These are phyloP conservation scores for Claviceps arundinis DNA, from an alignment of 2,329 filamentous ascomycete genomes.

Conservation along the genomic window DNA sequence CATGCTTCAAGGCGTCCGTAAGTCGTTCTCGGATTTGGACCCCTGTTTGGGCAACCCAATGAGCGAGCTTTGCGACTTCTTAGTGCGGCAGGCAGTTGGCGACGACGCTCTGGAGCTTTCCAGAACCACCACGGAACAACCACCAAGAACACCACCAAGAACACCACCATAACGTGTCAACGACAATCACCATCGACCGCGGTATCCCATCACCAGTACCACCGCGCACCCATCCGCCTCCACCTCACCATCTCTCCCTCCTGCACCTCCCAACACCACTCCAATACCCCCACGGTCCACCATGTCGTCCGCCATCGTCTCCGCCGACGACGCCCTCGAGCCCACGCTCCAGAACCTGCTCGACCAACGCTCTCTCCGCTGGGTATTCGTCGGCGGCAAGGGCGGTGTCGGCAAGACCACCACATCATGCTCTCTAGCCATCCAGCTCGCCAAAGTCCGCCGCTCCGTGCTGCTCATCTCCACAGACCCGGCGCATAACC, in stretches of 20 bases:
- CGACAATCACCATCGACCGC: background rate
- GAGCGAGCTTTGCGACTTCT: too few species aligned
- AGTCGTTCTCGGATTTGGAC: too few species aligned
- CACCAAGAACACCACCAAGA: background rate
- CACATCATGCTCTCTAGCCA: constrained; percentile 96
- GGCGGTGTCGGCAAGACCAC: constrained; percentile 98
- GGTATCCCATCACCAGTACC: background rate
- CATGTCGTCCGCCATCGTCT: constrained; percentile 30
- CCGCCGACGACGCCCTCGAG: constrained; percentile 63
- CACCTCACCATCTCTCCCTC: background rate
- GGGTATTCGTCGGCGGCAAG: constrained; percentile 98
- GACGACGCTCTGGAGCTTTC: constrained; percentile 1
- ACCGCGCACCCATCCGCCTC: background rate
- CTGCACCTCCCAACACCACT: background rate
- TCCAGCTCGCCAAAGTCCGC: constrained; percentile 89
- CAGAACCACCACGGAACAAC: background rate
- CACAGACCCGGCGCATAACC: constrained; percentile 94
- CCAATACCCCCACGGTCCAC: constrained; percentile 1
- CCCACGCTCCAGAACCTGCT: constrained; percentile 89
- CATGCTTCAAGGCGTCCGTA: too few species aligned
- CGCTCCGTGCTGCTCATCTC: constrained; percentile 96
- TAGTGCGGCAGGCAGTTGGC: background rate
- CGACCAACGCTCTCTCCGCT: constrained; percentile 87
- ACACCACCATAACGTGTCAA: background rate
- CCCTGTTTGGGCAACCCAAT: too few species aligned